Conservation (phyloP, 306 rosid genomes). For the Ormosia semicastrata region DNA sequence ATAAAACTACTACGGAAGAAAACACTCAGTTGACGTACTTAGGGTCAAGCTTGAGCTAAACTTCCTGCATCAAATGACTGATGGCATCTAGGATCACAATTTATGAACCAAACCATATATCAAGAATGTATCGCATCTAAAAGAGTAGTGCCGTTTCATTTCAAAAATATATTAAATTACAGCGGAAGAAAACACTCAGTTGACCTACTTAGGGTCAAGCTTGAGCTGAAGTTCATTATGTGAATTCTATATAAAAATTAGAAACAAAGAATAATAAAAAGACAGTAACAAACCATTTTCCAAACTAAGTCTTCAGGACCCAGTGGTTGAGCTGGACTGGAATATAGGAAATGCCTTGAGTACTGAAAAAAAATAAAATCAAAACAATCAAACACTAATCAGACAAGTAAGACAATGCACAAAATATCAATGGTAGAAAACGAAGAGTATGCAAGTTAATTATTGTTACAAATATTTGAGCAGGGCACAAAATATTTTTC, state of each 20-base stretch:
- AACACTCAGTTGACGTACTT: neutral
- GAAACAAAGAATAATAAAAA: neutral
- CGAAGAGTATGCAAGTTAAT: neutral
- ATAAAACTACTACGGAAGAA: constrained; percentile 9
- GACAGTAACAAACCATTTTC: constrained; percentile 76
- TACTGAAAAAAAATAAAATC: constrained; percentile 45
- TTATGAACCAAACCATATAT: neutral
- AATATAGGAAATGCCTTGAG: constrained; percentile 82
- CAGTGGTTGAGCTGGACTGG: constrained; percentile 90
- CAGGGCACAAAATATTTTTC: neutral
- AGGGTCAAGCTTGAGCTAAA: neutral
- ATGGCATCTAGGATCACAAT: neutral
- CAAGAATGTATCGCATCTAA: neutral
- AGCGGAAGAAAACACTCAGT: neutral
- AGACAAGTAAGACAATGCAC: constrained; percentile 4
- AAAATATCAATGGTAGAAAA: constrained; percentile 1
- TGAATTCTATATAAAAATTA: neutral
- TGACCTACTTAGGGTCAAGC: neutral
- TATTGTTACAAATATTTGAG: neutral
- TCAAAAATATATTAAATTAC: neutral
- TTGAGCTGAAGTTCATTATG: neutral
- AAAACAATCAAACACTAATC: constrained; percentile 9
- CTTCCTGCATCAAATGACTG: neutral
- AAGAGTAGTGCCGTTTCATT: neutral
- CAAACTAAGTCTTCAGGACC: constrained; percentile 97